A percentile compares a stretch with the other conserved stretches of the same genome.
phyloP scores from a whole-genome alignment of 2,329 filamentous ascomycete species.

The Cladophialophora bantiana region DNA sequence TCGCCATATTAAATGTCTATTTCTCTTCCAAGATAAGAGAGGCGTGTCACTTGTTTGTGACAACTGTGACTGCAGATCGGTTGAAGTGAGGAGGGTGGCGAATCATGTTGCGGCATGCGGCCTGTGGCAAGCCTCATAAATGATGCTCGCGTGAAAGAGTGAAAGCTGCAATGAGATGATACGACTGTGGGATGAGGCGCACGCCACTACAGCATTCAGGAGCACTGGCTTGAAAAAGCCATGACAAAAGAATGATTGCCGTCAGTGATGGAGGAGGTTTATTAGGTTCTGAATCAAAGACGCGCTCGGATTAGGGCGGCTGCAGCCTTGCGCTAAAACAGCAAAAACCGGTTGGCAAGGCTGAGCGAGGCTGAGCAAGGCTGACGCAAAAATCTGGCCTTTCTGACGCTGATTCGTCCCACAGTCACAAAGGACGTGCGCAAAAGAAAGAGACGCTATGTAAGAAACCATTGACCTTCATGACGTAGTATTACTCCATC shows the following conservation, averaged over 20 bases:
- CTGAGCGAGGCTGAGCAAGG: neutral
- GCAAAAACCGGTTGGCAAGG: conserved; percentile 6
- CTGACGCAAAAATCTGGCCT: conserved; percentile 2
- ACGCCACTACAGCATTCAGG: neutral
- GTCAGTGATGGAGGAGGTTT: neutral
- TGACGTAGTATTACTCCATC: neutral
- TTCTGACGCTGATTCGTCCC: conserved; percentile 3
- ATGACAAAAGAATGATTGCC: neutral
- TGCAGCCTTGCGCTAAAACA: conserved; percentile 31
- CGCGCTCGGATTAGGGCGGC: conserved; percentile 14
- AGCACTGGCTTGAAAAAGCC: neutral
- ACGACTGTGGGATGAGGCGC: neutral
- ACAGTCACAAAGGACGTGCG: neutral
- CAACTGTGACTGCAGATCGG: conserved; percentile 6
- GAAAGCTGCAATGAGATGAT: neutral
- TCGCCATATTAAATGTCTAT: conserved; percentile 44
- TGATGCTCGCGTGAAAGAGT: neutral
- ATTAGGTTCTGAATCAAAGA: conserved; percentile 12
- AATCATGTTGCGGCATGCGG: conserved; percentile 17
- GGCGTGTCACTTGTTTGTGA: conserved; percentile 9
- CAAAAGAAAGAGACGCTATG: conserved; percentile 4
- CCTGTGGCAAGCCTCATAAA: neutral
- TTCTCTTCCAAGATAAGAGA: neutral
- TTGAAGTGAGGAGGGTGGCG: conserved; percentile 26
- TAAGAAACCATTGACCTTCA: neutral